Base-by-base conservation (phyloP, 139 green algal species). In the Eudorina sp. region DNA sequence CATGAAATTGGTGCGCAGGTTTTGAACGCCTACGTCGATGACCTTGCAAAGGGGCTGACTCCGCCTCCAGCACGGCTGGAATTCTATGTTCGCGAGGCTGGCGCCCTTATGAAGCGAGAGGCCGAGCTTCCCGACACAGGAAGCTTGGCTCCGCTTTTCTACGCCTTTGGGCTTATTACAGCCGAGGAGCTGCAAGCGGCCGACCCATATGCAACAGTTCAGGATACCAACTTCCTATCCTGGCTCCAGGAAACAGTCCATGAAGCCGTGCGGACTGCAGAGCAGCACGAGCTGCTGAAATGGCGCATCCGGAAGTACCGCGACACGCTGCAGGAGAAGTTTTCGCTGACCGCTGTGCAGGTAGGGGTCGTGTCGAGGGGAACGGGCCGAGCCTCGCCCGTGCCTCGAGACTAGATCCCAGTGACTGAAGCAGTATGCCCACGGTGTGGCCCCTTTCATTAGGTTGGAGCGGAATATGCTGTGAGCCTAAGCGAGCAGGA, bases 11-110 rank as follows among this genome's bases (percentile, higher is more conserved):
- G 5, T 69, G n/a, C 14, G 43, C 73, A 97, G 94, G 85, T 92
- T 14, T 85, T 98, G 3, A 98, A 98, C 76, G 85, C 69, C 4
- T 98, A 98, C 83, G 91, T 96, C 8, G 96, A 98, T 46, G 83
- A 95, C 58, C 89, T 98, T 14, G 90, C 90, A 29, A 83, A 92
- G 14, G 89, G 90, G 19, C 60, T 79, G 29, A 78, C 74, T 5
- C 90, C 92, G 3, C 60, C 86, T 23, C 86, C 86, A 2, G 86
- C 91, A 11, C 77, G 34, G 0, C 76, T 96, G 7, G 90, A 94
- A 73, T 97, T 97, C 82, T 96, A 93, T 90, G 91, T 97, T 1
- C 88, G 90, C 53, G 89, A 93, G 25, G 89, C 90, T 14, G 74
- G 53, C 21, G 68, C 70, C 18, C 84, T 96, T 53, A 68, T 80